Percentiles rank a stretch among this genome's conserved stretches.
Conservation (phyloP, 768 basidiomycete genomes). For the button mushroom (Agaricus bisporus) region DNA sequence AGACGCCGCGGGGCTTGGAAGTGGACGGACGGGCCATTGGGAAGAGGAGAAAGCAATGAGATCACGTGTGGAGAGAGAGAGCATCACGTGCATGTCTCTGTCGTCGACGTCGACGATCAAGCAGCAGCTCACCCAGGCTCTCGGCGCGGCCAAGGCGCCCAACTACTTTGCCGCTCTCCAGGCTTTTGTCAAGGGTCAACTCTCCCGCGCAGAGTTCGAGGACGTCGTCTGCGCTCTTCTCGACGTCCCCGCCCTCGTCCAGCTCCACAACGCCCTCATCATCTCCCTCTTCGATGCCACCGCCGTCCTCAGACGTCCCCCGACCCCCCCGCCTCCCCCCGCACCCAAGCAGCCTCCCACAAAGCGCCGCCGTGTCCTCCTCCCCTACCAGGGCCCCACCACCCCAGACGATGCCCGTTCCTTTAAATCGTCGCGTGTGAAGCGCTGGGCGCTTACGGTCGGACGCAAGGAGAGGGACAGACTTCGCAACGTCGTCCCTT, state of each 20-base stretch:
- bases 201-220: constrained; percentile 74
- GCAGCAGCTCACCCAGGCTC: constrained; percentile 51
- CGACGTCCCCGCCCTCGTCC: constrained; percentile 36
- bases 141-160: constrained; percentile 50
- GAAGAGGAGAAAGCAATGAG: constrained; percentile 6
- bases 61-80: not conserved
- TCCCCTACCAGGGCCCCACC: constrained; percentile 69
- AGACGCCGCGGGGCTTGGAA: constrained; percentile 66
- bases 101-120: constrained; percentile 72
- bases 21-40: constrained; percentile 1
- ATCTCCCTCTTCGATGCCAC: constrained; percentile 82
- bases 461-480: constrained; percentile 75
- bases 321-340: constrained; percentile 60
- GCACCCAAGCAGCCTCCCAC: constrained; percentile 52
- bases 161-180: constrained; percentile 61
- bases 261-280: constrained; percentile 78
- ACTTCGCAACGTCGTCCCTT: constrained; percentile 37
- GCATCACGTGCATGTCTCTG: constrained; percentile 49
- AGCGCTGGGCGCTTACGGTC: constrained; percentile 67
- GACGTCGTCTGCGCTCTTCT: constrained; percentile 24
- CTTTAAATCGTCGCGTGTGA: constrained; percentile 59
- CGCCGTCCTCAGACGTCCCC: constrained; percentile 56
- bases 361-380: constrained; percentile 63
- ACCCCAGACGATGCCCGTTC: constrained; percentile 45
- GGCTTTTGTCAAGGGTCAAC: constrained; percentile 59